Evolutionary conservation across 306 rosid genomes (phyloP), one percentile per base, ranked within the genome.

Genomic region (Phaseolus lunatus): DNA sequence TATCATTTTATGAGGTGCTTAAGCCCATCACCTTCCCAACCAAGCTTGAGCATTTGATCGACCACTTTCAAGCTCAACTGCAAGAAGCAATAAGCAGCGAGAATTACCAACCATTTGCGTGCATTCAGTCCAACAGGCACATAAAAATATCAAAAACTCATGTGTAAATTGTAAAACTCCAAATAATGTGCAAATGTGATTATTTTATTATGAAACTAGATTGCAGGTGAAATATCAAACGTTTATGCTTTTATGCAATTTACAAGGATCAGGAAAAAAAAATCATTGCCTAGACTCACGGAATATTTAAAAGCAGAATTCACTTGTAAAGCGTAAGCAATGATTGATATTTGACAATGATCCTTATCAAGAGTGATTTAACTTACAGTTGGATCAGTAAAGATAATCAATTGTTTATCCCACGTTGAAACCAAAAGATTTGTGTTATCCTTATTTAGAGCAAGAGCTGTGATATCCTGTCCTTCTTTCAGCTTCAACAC

Each of bases 21-120:
- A 71, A 88, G 88, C 49, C 96, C 96, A 76, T 90, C 96, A 39
- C 92, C 97, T 90, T 92, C 96, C 99, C 99, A 92, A 75, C 97
- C 99, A 67, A 92, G 90, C 90, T 95, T 95, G 79, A 90, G 97
- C 99, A 90, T 95, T 7, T 92, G 96, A 91, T 95, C 97, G 47
- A 91, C 92, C 57, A 95, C 97, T 86, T 95, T 95, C 92, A 95
- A 89, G 88, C 99, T 95, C 88, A 95, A 85, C 99, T 95, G 97
- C 91, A 85, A 69, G 57, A 85, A 69, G 62, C 80, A 86, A 76
- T 24, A 67, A 70, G 57, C 50, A 61, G 45, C 10, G 80, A 57
- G 53, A 78, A 81, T 86, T 72, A 86, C 73, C 50, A 79, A 26
- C 31, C 75, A 61, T 37, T 70, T 16, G 61, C 4, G 9, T 29